phyloP scores from a whole-genome alignment of 139 green algal species.

The Pedinophyceae sp. region DNA sequence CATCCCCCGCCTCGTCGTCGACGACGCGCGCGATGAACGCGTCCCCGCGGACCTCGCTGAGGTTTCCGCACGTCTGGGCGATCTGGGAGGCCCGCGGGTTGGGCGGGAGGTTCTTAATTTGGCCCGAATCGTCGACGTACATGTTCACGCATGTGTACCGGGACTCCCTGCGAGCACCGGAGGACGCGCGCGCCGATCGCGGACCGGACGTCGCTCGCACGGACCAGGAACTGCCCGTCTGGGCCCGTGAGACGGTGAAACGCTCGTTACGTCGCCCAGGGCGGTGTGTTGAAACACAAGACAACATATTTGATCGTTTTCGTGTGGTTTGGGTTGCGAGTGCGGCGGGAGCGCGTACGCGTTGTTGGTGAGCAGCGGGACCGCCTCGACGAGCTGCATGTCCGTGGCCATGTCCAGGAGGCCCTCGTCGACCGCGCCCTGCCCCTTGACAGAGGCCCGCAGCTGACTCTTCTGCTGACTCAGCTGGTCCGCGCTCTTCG shows the following conservation, averaged over 20 bases:
- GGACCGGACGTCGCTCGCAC: conserved; percentile 26
- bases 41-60: conserved; percentile 59
- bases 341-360: neutral
- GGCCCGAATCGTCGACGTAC: conserved; percentile 66
- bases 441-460: neutral
- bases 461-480: no score
- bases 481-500: neutral
- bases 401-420: neutral
- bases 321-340: no score
- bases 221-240: conserved; percentile 33
- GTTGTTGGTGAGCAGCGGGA: neutral
- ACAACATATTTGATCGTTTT: neutral
- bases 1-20: conserved; percentile 68
- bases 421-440: neutral
- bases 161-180: no score
- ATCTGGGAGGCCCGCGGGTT: conserved; percentile 60
- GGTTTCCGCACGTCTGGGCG: conserved; percentile 38
- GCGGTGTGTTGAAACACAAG: neutral
- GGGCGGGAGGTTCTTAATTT: conserved; percentile 33
- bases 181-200: no score
- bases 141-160: conserved; percentile 68
- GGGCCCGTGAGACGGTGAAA: neutral
- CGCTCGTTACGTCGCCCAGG: neutral
- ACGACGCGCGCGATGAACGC: conserved; percentile 60
- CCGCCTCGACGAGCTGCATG: neutral